Percentiles rank a stretch among this genome's conserved stretches.
phyloP scores from a whole-genome alignment of 176 grass and related monocot species.

The Musa troglodytarum region DNA sequence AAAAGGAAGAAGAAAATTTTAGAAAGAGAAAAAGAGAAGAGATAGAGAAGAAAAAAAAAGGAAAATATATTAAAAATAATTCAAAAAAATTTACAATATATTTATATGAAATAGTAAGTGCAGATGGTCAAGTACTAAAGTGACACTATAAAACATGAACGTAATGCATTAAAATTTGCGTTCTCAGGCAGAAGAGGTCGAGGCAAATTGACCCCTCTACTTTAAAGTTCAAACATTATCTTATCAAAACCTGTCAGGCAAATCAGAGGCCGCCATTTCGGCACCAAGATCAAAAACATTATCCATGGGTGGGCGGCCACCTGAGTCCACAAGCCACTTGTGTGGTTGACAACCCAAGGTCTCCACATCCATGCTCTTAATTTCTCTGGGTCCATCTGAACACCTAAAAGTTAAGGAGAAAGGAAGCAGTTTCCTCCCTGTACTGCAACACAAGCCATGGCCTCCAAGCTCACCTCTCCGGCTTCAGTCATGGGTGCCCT shows the following conservation, averaged over 20 bases:
- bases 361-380: constrained; percentile 33
- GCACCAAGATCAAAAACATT: constrained; percentile 45
- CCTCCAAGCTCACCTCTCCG: constrained; percentile 53
- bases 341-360: constrained; percentile 34
- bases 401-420: not conserved
- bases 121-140: too few relatives aligned
- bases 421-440: not conserved
- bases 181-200: too few relatives aligned
- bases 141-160: too few relatives aligned
- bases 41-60: too few relatives aligned
- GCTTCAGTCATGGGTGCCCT: constrained; percentile 40
- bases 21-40: too few relatives aligned
- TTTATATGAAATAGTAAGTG: too few relatives aligned
- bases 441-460: constrained; percentile 31
- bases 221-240: constrained; percentile 3
- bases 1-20: too few relatives aligned
- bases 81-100: too few relatives aligned
- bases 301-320: constrained; percentile 36
- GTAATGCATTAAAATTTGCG: too few relatives aligned
- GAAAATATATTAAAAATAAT: too few relatives aligned
- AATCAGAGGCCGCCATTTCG: constrained; percentile 55
- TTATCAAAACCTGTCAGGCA: constrained; percentile 49
- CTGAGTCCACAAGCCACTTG: constrained; percentile 40
- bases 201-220: not conserved
- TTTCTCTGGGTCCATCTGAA: not conserved